These are phyloP conservation scores for Rubroboletus satanas DNA, from an alignment of 768 basidiomycete genomes.

Conservation along the genomic window DNA sequence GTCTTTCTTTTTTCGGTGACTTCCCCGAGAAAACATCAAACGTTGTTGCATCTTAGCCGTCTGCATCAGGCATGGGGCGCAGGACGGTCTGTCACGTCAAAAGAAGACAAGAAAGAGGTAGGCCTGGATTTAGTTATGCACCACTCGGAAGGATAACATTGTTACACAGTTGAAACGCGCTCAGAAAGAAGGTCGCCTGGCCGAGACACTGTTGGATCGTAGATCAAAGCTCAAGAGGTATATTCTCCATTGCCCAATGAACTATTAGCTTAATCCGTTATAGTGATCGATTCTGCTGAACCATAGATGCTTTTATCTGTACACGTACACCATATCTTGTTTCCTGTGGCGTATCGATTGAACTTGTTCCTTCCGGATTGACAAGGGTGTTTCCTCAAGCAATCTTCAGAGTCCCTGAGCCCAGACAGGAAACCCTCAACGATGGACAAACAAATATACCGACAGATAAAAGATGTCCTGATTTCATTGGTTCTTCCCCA, in stretches of 20 bases:
- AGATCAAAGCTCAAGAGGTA: conserved; percentile 82
- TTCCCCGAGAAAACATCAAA: neutral
- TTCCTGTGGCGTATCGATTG: conserved; percentile 16
- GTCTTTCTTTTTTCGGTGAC: conserved; percentile 29
- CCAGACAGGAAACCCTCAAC: neutral
- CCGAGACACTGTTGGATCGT: conserved; percentile 76
- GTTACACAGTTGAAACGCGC: conserved; percentile 68
- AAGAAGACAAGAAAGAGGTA: conserved; percentile 71
- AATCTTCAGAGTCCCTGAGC: neutral
- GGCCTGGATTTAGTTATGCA: conserved; percentile 16
- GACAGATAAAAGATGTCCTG: conserved; percentile 1
- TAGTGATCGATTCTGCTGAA: conserved; percentile 47
- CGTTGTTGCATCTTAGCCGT: conserved; percentile 41
- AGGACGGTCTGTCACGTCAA: conserved; percentile 65
- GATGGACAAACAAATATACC: conserved; percentile 5
- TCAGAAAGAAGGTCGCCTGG: conserved; percentile 72
- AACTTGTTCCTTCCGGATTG: conserved; percentile 3
- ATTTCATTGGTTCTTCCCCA: too few species aligned
- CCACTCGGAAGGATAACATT: conserved; percentile 1
- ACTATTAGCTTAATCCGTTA: conserved; percentile 3
- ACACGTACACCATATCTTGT: conserved; percentile 9
- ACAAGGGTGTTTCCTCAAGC: conserved; percentile 1
- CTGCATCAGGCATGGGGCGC: conserved; percentile 84
- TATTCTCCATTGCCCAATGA: conserved; percentile 6
- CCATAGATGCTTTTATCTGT: conserved; percentile 6